Evolutionary conservation across 2,329 filamentous ascomycete genomes (phyloP), one percentile per base, ranked within the genome.

Genomic region (Fusarium multiceps): DNA sequence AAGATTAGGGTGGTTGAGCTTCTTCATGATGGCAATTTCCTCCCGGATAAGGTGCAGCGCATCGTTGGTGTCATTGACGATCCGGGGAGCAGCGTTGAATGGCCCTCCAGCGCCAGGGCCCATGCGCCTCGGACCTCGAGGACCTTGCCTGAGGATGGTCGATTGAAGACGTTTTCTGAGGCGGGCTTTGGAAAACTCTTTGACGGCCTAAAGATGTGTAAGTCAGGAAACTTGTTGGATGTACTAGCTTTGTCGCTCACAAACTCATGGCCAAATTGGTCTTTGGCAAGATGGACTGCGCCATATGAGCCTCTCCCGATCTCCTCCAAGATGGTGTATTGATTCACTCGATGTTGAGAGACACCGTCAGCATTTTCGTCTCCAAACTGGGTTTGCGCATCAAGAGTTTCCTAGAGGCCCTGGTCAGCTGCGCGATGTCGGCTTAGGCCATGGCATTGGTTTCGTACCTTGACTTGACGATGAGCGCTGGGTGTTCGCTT

Each of bases 11-110:
- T 99, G 96, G 76, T 98, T 90, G 48, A 98, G 86, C 82, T 98
- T 98, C 85, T 98, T 99, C 94, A 99, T 98, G 77, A 98, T 97
- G 62, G 96, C 96, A 75, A 98, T 96, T 80, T 99, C 96, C 79
- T 97, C 93, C 66, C 94, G 92, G 79, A 99, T 98, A 63, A 98
- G 84, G 75, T 92, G 92, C 14, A 98, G 84, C 0, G 95, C 89
- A 75, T 90, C 88, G 27, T 84, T 83, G 72, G 90, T 91, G 77
- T 92, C 90, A 45, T 86, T 86, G 47, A 84, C 72, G 48, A 84
- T 72, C 8, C 75, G 75, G 47, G 76, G 67, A 34, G 73, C 69
- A 9, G 73, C 74, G 20, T 63, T 75, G 73, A 50, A 78, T 69
- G 30, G 74, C 61, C 57, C 59, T 23, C 63, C 45, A 75, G 72